A percentile compares a stretch with the other conserved stretches of the same genome.
Evolutionary conservation across 2,329 filamentous ascomycete species (phyloP).

Genomic region (Aspergillus viridinutans): DNA sequence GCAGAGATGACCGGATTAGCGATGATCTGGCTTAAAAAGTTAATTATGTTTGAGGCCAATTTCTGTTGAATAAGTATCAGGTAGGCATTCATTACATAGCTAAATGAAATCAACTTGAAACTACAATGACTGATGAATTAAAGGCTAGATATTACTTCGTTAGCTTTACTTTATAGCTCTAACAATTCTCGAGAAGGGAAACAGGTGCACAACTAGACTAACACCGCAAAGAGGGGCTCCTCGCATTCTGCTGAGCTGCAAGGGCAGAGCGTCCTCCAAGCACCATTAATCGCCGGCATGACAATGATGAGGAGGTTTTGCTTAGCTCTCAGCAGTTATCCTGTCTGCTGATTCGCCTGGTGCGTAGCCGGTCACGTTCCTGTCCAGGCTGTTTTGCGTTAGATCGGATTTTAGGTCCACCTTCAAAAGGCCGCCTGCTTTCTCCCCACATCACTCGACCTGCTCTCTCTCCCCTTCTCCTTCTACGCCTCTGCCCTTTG

Average conservation of each 20-base stretch:
- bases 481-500: constrained; percentile 15
- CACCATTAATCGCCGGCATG: not conserved
- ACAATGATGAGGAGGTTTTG: not conserved
- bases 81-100: too few relatives aligned
- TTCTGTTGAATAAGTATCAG: not conserved
- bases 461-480: constrained; percentile 22
- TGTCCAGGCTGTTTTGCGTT: constrained; percentile 35
- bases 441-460: constrained; percentile 28
- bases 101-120: not conserved
- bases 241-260: constrained; percentile 1
- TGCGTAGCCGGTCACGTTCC: constrained; percentile 32
- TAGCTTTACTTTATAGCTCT: not conserved
- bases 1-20: not conserved
- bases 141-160: not conserved
- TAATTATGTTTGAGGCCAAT: not conserved
- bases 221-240: not conserved
- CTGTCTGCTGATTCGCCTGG: constrained; percentile 14
- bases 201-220: not conserved
- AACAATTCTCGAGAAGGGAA: not conserved
- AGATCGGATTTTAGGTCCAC: constrained; percentile 32
- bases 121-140: not conserved
- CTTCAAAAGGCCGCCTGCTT: constrained; percentile 39
- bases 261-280: constrained; percentile 5
- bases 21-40: not conserved
- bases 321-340: constrained; percentile 1